Percentiles rank a stretch among this genome's conserved stretches.
Evolutionary conservation across 495 filamentous ascomycete species (phyloP).

Genomic region (Barbatosphaeria neglecta): DNA sequence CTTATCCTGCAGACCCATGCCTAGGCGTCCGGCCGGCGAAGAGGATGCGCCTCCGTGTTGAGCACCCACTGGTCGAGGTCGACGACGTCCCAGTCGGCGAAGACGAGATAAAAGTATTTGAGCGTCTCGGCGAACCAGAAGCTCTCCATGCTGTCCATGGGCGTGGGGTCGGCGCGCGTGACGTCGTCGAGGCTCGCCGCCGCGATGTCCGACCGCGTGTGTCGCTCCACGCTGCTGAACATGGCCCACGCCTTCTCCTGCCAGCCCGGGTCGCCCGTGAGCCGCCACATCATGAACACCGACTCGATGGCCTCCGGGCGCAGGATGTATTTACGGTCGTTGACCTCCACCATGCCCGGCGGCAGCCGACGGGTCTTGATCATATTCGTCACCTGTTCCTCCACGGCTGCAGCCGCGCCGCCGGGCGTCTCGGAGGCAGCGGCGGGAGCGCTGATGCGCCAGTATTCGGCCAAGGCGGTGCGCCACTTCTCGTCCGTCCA

Average conservation of each 20-base stretch:
- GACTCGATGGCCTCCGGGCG: slow-evolving; percentile 56
- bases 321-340: slow-evolving; percentile 55
- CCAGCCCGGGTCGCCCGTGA: slow-evolving; percentile 42
- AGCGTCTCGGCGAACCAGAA: slow-evolving; percentile 60
- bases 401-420: no score
- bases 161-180: slow-evolving; percentile 11
- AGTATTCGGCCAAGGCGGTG: slow-evolving; percentile 16
- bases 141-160: slow-evolving; percentile 36
- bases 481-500: slow-evolving; percentile 19
- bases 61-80: slow-evolving; percentile 44
- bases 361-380: slow-evolving; percentile 37
- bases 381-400: slow-evolving; percentile 24
- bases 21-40: slow-evolving; percentile 35
- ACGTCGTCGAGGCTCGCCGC: slow-evolving; percentile 19
- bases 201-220: slow-evolving; percentile 15
- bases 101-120: slow-evolving; percentile 83
- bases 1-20: not conserved
- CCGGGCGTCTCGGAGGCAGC: not conserved
- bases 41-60: slow-evolving; percentile 72
- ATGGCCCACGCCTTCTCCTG: slow-evolving; percentile 52
- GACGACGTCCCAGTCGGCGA: slow-evolving; percentile 56
- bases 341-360: slow-evolving; percentile 46
- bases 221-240: slow-evolving; percentile 30
- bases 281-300: slow-evolving; percentile 49
- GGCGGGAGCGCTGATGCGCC: slow-evolving; percentile 10